Evolutionary conservation across 2,329 filamentous ascomycete genomes (phyloP).

Genomic region (Cercospora janseana): DNA sequence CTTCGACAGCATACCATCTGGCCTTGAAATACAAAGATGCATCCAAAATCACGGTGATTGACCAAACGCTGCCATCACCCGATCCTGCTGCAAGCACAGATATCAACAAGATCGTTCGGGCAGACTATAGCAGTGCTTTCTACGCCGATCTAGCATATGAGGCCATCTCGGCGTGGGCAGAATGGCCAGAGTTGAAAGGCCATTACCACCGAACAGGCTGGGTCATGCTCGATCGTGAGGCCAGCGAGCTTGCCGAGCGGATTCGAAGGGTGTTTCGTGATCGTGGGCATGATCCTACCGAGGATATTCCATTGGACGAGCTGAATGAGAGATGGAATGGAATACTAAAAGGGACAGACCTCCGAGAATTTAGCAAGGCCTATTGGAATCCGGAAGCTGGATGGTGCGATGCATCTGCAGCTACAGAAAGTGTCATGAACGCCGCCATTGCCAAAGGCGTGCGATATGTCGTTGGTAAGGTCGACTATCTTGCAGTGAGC

Average conservation of each 20-base stretch:
- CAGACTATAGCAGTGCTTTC: constrained; percentile 55
- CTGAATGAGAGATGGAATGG: constrained; percentile 44
- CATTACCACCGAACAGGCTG: constrained; percentile 62
- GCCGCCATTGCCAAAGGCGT: constrained; percentile 49
- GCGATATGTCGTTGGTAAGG: constrained; percentile 46
- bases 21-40: constrained; percentile 41
- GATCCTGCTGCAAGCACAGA: constrained; percentile 64
- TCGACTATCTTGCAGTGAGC: constrained; percentile 44
- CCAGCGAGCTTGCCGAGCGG: constrained; percentile 49
- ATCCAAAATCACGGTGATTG: constrained; percentile 43
- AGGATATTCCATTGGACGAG: constrained; percentile 47
- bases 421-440: constrained; percentile 47
- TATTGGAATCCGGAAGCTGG: constrained; percentile 54
- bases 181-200: constrained; percentile 30
- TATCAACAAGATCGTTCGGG: constrained; percentile 70
- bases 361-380: constrained; percentile 41
- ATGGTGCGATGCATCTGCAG: constrained; percentile 53
- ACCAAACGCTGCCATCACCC: constrained; percentile 48
- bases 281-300: constrained; percentile 43
- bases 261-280: constrained; percentile 56
- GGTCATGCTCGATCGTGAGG: constrained; percentile 54
- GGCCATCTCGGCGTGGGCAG: constrained; percentile 42
- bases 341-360: constrained; percentile 41
- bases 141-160: constrained; percentile 39
- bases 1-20: constrained; percentile 58